A percentile compares a stretch with the other conserved stretches of the same genome.
phyloP scores from a whole-genome alignment of 2,329 filamentous ascomycete species.

The Cephalotrichum gorgonifer region DNA sequence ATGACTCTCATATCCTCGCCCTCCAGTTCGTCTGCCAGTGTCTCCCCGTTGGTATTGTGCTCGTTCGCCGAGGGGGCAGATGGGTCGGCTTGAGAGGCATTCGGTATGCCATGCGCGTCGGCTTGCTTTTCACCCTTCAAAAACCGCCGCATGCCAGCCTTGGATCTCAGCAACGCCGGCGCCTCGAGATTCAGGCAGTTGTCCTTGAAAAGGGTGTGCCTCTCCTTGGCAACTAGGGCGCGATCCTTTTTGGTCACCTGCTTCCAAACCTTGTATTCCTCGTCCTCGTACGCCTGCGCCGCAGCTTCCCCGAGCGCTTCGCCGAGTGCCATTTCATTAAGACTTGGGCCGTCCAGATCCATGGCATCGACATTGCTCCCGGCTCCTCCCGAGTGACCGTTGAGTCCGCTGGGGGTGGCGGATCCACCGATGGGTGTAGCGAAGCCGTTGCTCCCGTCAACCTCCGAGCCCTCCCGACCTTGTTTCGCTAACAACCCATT shows the following conservation, averaged over 20 bases:
- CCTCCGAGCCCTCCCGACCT: conserved; percentile 67
- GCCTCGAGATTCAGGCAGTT: conserved; percentile 80
- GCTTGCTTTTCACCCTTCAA: conserved; percentile 60
- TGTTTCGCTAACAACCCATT: conserved; percentile 49
- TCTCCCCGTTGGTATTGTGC: conserved; percentile 38
- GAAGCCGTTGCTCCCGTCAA: conserved; percentile 78
- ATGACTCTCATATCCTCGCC: conserved; percentile 74
- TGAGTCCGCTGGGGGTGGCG: conserved; percentile 62
- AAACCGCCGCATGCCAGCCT: conserved; percentile 83
- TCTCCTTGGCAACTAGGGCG: conserved; percentile 74
- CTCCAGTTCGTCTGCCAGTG: conserved; percentile 90
- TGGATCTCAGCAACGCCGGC: conserved; percentile 73
- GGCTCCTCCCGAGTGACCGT: conserved; percentile 50
- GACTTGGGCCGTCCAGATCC: conserved; percentile 71
- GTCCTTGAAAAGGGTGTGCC: conserved; percentile 75
- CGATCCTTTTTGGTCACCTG: conserved; percentile 96
- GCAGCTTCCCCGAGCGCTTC: conserved; percentile 54
- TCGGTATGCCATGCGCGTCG: conserved; percentile 2
- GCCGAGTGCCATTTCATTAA: conserved; percentile 54
- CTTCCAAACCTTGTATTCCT: conserved; percentile 98
- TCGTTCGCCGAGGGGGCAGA: conserved; percentile 11
- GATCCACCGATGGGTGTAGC: conserved; percentile 67
- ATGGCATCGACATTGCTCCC: conserved; percentile 74
- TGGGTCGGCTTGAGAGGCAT: conserved; percentile 24
- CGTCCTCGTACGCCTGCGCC: conserved; percentile 76